Percentiles rank a stretch among this genome's conserved stretches.
Evolutionary conservation across 306 rosid genomes (phyloP).

Genomic region (Herpetospermum pedunculosum): DNA sequence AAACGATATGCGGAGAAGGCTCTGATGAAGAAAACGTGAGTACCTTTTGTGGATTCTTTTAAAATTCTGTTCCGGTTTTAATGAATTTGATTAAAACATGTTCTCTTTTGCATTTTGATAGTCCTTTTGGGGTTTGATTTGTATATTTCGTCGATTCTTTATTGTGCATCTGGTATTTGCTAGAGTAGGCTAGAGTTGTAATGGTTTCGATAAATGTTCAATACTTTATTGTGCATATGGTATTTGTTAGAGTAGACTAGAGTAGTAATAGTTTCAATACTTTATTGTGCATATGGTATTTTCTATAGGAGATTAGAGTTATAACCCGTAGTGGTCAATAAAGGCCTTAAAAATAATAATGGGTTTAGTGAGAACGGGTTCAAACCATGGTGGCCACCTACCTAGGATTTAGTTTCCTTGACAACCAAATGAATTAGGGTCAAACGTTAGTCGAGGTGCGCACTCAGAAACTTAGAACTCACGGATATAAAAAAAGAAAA

Average conservation of each 20-base stretch:
- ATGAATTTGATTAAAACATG: not conserved
- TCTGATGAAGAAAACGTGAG: slow-evolving; percentile 86
- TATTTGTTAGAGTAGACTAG: not conserved
- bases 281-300: too few relatives aligned
- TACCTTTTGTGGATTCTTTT: not conserved
- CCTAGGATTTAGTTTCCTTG: too few relatives aligned
- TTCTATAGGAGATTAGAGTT: too few relatives aligned
- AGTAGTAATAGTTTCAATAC: not conserved
- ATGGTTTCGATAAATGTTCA: not conserved
- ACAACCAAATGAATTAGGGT: too few relatives aligned
- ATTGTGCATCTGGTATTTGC: not conserved
- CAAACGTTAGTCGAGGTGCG: too few relatives aligned
- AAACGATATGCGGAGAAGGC: slow-evolving; percentile 81
- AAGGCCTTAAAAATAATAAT: too few relatives aligned
- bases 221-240: not conserved
- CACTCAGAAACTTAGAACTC: too few relatives aligned
- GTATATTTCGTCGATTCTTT: not conserved
- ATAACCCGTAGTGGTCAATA: too few relatives aligned
- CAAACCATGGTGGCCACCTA: too few relatives aligned
- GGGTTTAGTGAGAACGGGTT: too few relatives aligned
- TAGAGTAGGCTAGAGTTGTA: not conserved
- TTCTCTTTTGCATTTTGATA: not conserved
- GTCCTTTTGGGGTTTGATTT: not conserved
- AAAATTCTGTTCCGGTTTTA: not conserved
- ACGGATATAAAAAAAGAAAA: too few relatives aligned